A percentile compares a stretch with the other conserved stretches of the same genome.
Evolutionary conservation across 1,139 yeast species (phyloP).

Genomic region (Keqinozyma sinolaborantium): DNA sequence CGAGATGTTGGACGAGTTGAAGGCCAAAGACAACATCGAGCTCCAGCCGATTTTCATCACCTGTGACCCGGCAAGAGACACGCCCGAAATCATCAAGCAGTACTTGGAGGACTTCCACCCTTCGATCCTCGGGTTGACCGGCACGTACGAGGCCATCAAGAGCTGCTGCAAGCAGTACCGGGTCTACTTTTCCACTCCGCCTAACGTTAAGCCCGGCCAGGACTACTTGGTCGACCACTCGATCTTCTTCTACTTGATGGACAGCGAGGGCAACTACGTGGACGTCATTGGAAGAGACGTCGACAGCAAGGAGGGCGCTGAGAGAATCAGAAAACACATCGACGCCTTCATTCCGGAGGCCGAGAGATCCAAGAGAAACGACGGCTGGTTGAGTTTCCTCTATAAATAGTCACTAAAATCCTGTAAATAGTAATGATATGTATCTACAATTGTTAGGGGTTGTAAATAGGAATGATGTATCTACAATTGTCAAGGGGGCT

Average conservation of each 20-base stretch:
- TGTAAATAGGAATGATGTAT: too few relatives aligned
- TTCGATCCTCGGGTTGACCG: constrained; percentile 84
- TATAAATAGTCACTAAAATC: constrained; percentile 24
- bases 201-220: constrained; percentile 89
- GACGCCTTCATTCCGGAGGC: constrained; percentile 71
- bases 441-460: neutral
- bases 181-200: constrained; percentile 95
- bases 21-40: constrained; percentile 50
- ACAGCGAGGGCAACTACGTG: constrained; percentile 91
- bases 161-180: constrained; percentile 81
- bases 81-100: constrained; percentile 75
- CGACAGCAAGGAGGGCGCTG: constrained; percentile 75
- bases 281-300: constrained; percentile 94
- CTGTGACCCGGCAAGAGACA: constrained; percentile 93
- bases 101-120: constrained; percentile 88
- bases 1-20: constrained; percentile 64
- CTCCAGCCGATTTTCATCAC: constrained; percentile 88
- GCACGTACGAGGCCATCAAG: constrained; percentile 81
- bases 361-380: constrained; percentile 57
- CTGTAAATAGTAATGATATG: constrained; percentile 4
- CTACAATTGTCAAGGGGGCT: neutral
- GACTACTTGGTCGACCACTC: constrained; percentile 96
- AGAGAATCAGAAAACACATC: constrained; percentile 71
- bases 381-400: constrained; percentile 55
- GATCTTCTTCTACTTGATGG: constrained; percentile 93